phyloP scores from a whole-genome alignment of 2,329 filamentous ascomycete species.

The Alternaria sp. region DNA sequence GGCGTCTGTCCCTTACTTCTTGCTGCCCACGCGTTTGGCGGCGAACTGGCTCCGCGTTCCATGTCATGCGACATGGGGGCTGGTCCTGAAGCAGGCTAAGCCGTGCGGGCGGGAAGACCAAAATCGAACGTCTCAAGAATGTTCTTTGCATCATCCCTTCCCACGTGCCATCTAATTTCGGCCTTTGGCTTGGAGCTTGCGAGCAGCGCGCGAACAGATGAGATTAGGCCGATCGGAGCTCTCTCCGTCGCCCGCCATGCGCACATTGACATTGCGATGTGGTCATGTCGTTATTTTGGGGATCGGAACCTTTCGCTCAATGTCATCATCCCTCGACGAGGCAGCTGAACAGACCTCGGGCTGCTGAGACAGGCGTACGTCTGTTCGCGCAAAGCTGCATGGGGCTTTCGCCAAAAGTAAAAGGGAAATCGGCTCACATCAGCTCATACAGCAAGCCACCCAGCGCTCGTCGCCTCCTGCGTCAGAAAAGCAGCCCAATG shows the following conservation, averaged over 20 bases:
- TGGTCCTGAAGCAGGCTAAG: constrained; percentile 20
- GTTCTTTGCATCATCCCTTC: not conserved
- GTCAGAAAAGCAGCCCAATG: not conserved
- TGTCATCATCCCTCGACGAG: not conserved
- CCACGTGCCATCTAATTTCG: constrained; percentile 19
- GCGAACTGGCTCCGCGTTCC: not conserved
- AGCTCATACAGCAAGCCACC: not conserved
- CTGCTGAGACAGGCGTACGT: not conserved
- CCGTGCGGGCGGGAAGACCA: not conserved
- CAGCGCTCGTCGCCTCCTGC: not conserved
- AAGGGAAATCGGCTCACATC: not conserved
- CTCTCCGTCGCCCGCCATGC: not conserved
- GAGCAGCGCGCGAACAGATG: not conserved
- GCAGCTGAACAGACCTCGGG: not conserved
- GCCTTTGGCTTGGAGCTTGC: not conserved
- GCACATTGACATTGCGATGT: not conserved
- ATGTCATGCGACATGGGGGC: constrained; percentile 5
- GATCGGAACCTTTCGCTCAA: not conserved
- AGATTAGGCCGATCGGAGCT: constrained; percentile 8
- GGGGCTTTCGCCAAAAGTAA: not conserved
- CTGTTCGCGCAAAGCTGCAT: not conserved
- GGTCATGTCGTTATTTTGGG: not conserved
- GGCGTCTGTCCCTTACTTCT: not conserved
- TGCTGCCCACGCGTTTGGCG: constrained; percentile 11
- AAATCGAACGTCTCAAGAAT: constrained; percentile 20